Conservation (phyloP, 768 basidiomycete genomes). For the Pulveroboletus sp. region DNA sequence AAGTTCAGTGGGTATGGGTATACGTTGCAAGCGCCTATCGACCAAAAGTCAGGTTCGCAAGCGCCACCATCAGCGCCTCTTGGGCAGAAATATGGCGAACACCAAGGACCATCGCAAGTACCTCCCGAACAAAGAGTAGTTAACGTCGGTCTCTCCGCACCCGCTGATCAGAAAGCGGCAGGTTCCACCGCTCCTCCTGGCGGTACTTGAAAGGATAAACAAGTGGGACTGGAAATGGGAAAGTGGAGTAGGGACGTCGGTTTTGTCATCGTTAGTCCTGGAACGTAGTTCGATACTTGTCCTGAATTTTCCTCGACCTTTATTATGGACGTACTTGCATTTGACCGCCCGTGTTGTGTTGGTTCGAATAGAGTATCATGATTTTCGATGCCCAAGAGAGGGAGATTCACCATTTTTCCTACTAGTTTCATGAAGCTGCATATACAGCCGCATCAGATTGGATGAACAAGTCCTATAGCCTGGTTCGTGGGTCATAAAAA, state of each 20-base stretch:
- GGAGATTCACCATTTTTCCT: not conserved
- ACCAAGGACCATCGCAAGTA: not conserved
- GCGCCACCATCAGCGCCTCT: not conserved
- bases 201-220: not conserved
- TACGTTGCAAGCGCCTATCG: not conserved
- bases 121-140: slow-evolving; percentile 6
- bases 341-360: not conserved
- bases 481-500: not conserved
- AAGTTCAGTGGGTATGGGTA: slow-evolving; percentile 1
- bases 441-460: not conserved
- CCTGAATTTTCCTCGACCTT: not conserved
- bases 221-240: not conserved
- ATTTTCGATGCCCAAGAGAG: too few species aligned
- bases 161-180: slow-evolving; percentile 3
- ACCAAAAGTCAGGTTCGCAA: not conserved
- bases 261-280: not conserved
- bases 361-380: not conserved
- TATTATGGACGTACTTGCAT: not conserved
- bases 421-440: not conserved
- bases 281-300: not conserved
- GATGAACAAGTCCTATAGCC: too few species aligned
- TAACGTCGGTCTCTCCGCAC: not conserved
- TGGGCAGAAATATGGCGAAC: not conserved
- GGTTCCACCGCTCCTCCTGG: not conserved
- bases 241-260: not conserved